Evolutionary conservation across 306 rosid species (phyloP).

Genomic region (Castanopsis chinensis): DNA sequence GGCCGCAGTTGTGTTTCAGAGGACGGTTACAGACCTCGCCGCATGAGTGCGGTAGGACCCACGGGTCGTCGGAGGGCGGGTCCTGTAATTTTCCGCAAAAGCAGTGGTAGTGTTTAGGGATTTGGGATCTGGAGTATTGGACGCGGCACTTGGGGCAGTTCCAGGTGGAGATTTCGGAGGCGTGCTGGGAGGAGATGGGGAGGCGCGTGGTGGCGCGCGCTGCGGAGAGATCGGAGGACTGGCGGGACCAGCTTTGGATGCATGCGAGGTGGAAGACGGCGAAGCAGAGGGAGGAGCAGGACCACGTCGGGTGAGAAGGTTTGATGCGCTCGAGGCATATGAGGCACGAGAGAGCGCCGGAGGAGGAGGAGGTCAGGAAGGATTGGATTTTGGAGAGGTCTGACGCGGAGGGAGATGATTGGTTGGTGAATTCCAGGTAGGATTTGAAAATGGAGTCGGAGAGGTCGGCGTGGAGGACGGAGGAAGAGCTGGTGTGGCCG

Average conservation of each 20-base stretch:
- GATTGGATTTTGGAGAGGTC: slow-evolving; percentile 91
- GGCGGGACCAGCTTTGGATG: slow-evolving; percentile 94
- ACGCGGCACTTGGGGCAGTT: slow-evolving; percentile 89
- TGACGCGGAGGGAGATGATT: slow-evolving; percentile 45
- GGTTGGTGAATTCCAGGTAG: slow-evolving; percentile 69
- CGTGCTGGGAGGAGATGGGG: slow-evolving; percentile 43
- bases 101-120: slow-evolving; percentile 68
- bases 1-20: slow-evolving; percentile 73
- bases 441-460: slow-evolving; percentile 74
- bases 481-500: slow-evolving; percentile 21
- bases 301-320: slow-evolving; percentile 83
- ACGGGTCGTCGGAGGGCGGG: slow-evolving; percentile 82
- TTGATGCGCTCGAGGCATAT: slow-evolving; percentile 94
- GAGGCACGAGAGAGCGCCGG: slow-evolving; percentile 91
- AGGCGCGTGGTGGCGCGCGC: slow-evolving; percentile 78
- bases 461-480: slow-evolving; percentile 69
- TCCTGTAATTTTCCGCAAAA: slow-evolving; percentile 80
- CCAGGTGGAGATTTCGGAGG: slow-evolving; percentile 64
- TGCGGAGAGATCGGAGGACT: slow-evolving; percentile 65
- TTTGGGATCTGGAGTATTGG: slow-evolving; percentile 57
- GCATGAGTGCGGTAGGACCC: slow-evolving; percentile 91
- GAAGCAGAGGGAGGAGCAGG: slow-evolving; percentile 85
- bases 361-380: slow-evolving; percentile 83
- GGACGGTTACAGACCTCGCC: slow-evolving; percentile 82
- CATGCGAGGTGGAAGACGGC: slow-evolving; percentile 88